Evolutionary conservation across 202 grass and related monocot genomes (phyloP).

Genomic region (Saccharum hybrid): DNA sequence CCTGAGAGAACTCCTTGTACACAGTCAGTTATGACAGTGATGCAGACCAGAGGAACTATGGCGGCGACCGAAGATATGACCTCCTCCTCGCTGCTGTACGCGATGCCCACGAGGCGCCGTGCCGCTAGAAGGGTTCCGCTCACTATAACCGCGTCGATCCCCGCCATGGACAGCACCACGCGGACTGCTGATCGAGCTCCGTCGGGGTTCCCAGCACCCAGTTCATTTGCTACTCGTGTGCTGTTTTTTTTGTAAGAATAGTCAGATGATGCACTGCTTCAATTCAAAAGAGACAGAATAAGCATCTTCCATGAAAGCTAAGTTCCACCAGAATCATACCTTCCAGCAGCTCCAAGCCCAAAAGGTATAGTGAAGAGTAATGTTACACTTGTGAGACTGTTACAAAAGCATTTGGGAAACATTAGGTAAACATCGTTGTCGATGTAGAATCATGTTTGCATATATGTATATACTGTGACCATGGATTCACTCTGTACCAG

Average conservation of each 20-base stretch:
- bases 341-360: too few relatives aligned
- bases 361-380: too few relatives aligned
- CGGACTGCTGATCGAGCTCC: conserved; percentile 65
- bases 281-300: too few relatives aligned
- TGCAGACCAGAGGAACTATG: conserved; percentile 69
- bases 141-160: conserved; percentile 56
- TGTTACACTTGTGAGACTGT: too few relatives aligned
- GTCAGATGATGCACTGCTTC: too few relatives aligned
- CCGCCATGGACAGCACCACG: conserved; percentile 67
- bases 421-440: too few relatives aligned
- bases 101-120: conserved; percentile 58
- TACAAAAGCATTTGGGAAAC: too few relatives aligned
- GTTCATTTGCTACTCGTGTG: conserved; percentile 85
- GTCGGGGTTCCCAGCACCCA: conserved; percentile 81
- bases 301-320: too few relatives aligned
- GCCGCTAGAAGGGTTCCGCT: conserved; percentile 50
- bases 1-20: conserved; percentile 77
- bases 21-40: conserved; percentile 70
- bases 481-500: too few relatives aligned
- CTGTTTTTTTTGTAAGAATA: conserved; percentile 69
- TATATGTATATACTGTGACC: too few relatives aligned
- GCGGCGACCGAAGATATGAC: conserved; percentile 57
- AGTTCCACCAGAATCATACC: too few relatives aligned
- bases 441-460: too few relatives aligned
- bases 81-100: conserved; percentile 78